Percentiles rank a stretch among this genome's conserved stretches.
phyloP scores from a whole-genome alignment of 1,284 basidiomycete species.

The Marasmius tenuissimus region DNA sequence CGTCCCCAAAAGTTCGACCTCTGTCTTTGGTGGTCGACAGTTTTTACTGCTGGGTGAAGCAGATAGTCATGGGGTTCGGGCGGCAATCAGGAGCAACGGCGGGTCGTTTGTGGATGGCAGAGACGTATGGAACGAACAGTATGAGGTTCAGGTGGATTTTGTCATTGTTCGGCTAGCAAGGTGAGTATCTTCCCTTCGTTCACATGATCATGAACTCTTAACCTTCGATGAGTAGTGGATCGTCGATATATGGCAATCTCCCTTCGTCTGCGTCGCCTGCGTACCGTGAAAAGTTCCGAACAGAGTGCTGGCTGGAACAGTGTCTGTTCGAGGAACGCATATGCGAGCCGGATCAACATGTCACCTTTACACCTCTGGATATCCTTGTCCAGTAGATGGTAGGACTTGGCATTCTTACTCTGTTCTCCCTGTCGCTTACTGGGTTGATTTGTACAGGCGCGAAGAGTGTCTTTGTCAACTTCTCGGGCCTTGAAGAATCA shows the following conservation, averaged over 20 bases:
- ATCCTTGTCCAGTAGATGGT: conserved; percentile 55
- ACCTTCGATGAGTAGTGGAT: conserved; percentile 58
- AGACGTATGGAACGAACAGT: conserved; percentile 36
- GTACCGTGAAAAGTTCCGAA: conserved; percentile 57
- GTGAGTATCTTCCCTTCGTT: conserved; percentile 34
- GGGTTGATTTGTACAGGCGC: conserved; percentile 37
- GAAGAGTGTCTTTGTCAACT: conserved; percentile 54
- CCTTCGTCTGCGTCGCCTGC: background rate
- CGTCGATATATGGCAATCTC: background rate
- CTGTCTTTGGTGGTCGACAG: conserved; percentile 51
- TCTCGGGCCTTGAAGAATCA: conserved; percentile 69
- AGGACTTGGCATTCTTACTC: conserved; percentile 14
- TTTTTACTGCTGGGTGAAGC: conserved; percentile 69
- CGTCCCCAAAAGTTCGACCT: conserved; percentile 16
- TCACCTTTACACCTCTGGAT: conserved; percentile 60
- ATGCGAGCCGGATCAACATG: conserved; percentile 57
- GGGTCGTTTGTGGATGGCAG: conserved; percentile 41
- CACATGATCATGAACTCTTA: background rate
- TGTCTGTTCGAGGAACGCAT: conserved; percentile 70
- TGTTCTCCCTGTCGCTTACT: conserved; percentile 4
- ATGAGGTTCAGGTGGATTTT: conserved; percentile 51
- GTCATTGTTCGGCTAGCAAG: conserved; percentile 71
- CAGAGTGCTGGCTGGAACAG: conserved; percentile 81
- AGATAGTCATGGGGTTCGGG: conserved; percentile 48
- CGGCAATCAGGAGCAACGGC: conserved; percentile 57